These are phyloP conservation scores for Backusella tarrabulga DNA, from an alignment of 192 early-diverging fungal species.

Conservation along the genomic window DNA sequence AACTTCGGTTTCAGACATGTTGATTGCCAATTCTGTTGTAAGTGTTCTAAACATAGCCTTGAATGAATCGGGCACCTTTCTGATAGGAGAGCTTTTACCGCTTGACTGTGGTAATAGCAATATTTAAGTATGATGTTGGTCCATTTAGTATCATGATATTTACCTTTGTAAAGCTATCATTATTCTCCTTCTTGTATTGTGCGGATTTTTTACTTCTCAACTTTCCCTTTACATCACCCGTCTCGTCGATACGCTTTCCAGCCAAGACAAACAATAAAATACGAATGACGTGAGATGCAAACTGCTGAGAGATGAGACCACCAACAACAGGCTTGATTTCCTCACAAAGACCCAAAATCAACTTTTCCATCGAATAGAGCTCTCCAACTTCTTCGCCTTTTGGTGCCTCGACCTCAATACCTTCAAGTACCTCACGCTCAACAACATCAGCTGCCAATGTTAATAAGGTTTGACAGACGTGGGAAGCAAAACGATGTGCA, in stretches of 20 bases:
- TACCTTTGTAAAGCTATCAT: slow-evolving; percentile 39
- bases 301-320: slow-evolving; percentile 66
- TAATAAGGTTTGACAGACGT: slow-evolving; percentile 83
- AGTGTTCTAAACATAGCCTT: slow-evolving; percentile 53
- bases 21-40: slow-evolving; percentile 46
- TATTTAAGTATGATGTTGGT: too few relatives aligned
- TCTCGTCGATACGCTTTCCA: slow-evolving; percentile 56
- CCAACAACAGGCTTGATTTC: slow-evolving; percentile 48
- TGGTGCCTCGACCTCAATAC: slow-evolving; percentile 23
- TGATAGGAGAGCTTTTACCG: slow-evolving; percentile 36
- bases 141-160: too few relatives aligned
- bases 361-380: slow-evolving; percentile 66
- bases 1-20: slow-evolving; percentile 49
- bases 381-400: slow-evolving; percentile 39
- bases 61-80: slow-evolving; percentile 65
- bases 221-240: slow-evolving; percentile 45
- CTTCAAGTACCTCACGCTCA: slow-evolving; percentile 67
- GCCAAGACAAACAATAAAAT: slow-evolving; percentile 66
- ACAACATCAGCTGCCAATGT: slow-evolving; percentile 68
- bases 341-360: slow-evolving; percentile 61
- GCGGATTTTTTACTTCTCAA: slow-evolving; percentile 76
- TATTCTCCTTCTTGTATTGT: slow-evolving; percentile 57
- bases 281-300: slow-evolving; percentile 76
- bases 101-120: not conserved
- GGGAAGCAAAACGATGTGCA: slow-evolving; percentile 83